Base-by-base conservation (phyloP, 2,329 filamentous ascomycete species). In the Diaporthe australafricana region DNA sequence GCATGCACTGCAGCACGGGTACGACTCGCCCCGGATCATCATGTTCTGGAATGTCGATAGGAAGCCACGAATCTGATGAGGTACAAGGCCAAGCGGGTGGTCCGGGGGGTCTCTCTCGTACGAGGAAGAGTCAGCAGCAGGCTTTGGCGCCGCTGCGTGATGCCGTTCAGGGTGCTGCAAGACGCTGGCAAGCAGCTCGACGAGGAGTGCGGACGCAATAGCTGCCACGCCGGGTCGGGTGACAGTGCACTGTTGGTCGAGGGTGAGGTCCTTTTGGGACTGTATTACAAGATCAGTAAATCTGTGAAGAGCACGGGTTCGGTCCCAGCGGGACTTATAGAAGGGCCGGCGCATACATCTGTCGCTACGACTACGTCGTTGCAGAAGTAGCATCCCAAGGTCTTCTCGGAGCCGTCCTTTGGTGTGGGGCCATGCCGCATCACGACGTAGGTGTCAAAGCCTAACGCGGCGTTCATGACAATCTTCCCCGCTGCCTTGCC, bases 211-310 rank as follows among this genome's bases (percentile, higher is more conserved):
- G 2, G 96, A 98, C 9, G 96, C 96, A 70, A 98, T 96, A 12
- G 95, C 92, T 17, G 96, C 96, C 45, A 98, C 91, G 20, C 96
- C 96, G 0, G 96, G 96, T 12, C 96, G 91, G 3, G 96, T 99
- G 25, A 99, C 96, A 0, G 96, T 99, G 82, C 96, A 99, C 83
- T 98, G 96, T 81, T 99, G 96, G 80, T 99, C 96, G 14, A 99
- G 90, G 0, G 96, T 98, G 77, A 95, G 94, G 78, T 98, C 95
- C 82, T 96, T 98, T 79, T 98, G 89, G 2, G 95, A 98, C 94
- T 97, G 78, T 62, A 72, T 35, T 47, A 35, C 70, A 53, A 67
- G 71, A 73, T 81, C 72, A 80, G 75, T 72, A 75, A 66, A 47
- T 52, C 73, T 50, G 56, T 20, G 42, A 52, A 17, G 48, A 68